Evolutionary conservation across 495 filamentous ascomycete genomes (phyloP).

Genomic region (Chaetomium cochliodes): DNA sequence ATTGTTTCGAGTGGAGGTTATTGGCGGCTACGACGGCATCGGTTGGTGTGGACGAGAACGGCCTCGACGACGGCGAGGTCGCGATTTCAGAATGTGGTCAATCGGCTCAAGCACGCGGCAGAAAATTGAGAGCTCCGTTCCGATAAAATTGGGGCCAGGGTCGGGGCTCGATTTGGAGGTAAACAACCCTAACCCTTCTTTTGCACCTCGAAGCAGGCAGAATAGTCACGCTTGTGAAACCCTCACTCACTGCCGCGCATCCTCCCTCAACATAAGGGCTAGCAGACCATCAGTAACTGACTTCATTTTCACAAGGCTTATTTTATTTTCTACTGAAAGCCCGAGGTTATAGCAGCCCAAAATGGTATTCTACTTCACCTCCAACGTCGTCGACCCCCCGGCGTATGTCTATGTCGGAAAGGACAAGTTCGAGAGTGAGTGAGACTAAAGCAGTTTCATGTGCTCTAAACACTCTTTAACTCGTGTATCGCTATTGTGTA

Average conservation of each 20-base stretch:
- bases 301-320: background rate
- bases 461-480: background rate
- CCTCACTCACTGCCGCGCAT: background rate
- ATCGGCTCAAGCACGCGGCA: constrained; percentile 10
- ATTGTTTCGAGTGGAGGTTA: background rate
- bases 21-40: constrained; percentile 20
- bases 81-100: constrained; percentile 1
- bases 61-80: constrained; percentile 21
- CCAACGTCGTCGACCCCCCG: constrained; percentile 64
- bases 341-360: background rate
- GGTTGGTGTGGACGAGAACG: constrained; percentile 14
- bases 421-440: constrained; percentile 96
- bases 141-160: constrained; percentile 4
- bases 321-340: background rate
- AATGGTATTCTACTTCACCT: constrained; percentile 98
- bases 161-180: background rate
- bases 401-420: constrained; percentile 95
- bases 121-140: constrained; percentile 19
- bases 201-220: background rate
- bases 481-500: constrained; percentile 37
- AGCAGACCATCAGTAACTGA: too few species aligned
- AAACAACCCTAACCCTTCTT: constrained; percentile 15
- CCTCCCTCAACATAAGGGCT: too few species aligned
- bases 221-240: background rate
- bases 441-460: background rate